phyloP scores from a whole-genome alignment of 352 stramenopile genomes.

The Phytophthora citrophthora region DNA sequence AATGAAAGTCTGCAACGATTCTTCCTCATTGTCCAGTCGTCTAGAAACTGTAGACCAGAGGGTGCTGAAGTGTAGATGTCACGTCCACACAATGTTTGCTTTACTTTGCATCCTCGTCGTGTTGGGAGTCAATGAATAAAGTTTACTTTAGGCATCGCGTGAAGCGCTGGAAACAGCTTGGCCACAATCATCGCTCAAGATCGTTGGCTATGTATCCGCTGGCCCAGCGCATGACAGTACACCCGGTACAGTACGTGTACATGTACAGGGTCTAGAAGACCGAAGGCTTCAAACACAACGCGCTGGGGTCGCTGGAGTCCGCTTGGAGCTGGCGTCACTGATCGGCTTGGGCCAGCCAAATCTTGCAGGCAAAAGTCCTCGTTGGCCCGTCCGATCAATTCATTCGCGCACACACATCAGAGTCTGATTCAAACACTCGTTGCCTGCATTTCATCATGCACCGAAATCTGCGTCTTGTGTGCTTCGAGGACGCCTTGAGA shows the following conservation, averaged over 20 bases:
- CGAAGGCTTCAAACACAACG: too few relatives aligned
- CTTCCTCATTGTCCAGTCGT: conserved; percentile 6
- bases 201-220: neutral
- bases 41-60: neutral
- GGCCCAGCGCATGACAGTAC: too few relatives aligned
- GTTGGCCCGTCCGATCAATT: conserved; percentile 11
- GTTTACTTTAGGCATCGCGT: neutral
- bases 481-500: neutral
- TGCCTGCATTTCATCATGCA: neutral
- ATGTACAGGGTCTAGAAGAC: too few relatives aligned
- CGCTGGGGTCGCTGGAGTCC: too few relatives aligned
- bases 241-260: too few relatives aligned
- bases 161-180: neutral
- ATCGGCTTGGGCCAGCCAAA: conserved; percentile 15
- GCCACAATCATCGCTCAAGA: conserved; percentile 4
- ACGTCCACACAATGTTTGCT: conserved; percentile 7
- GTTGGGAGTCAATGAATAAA: neutral
- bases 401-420: conserved; percentile 19
- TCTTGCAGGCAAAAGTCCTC: conserved; percentile 15
- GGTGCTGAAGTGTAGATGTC: conserved; percentile 2
- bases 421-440: neutral
- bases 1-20: too few relatives aligned
- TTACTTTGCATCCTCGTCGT: conserved; percentile 3
- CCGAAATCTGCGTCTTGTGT: conserved; percentile 2
- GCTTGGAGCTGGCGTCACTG: conserved; percentile 24